Evolutionary conservation across 768 basidiomycete species (phyloP).

Genomic region (Lactifluus volemus): DNA sequence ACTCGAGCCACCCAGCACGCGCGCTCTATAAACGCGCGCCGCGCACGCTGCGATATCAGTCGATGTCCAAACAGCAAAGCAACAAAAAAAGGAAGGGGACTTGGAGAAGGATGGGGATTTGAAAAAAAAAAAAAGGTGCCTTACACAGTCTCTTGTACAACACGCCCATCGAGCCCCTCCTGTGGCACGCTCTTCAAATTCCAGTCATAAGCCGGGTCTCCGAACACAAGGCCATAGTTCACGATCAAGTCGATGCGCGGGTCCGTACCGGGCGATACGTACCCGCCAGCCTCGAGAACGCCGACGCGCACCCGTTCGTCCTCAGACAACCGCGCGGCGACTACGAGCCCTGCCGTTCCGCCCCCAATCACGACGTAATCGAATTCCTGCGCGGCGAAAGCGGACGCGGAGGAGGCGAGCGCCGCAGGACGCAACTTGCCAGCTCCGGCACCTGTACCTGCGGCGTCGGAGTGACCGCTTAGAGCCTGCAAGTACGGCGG

Average conservation of each 20-base stretch:
- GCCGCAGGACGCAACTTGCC: not conserved
- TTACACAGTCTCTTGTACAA: constrained; percentile 16
- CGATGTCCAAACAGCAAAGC: not conserved
- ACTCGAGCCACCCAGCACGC: constrained; percentile 16
- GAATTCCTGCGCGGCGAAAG: constrained; percentile 11
- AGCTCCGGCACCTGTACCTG: no score
- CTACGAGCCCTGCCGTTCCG: constrained; percentile 25
- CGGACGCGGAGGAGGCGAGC: constrained; percentile 4
- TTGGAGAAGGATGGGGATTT: not conserved
- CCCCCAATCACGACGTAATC: constrained; percentile 17
- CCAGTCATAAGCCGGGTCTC: constrained; percentile 13
- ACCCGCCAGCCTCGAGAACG: constrained; percentile 27
- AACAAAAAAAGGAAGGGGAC: not conserved
- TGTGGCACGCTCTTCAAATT: constrained; percentile 17
- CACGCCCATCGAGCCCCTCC: constrained; percentile 9
- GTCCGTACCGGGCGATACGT: constrained; percentile 15
- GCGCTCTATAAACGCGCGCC: not conserved
- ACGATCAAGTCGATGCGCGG: constrained; percentile 12
- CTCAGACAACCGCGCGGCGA: constrained; percentile 26
- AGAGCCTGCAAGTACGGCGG: not conserved
- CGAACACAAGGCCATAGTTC: constrained; percentile 14
- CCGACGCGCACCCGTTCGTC: constrained; percentile 16
- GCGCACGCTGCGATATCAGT: not conserved
- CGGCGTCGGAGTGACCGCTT: no score
- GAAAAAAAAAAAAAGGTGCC: not conserved